Conservation (phyloP, 2,329 filamentous ascomycete genomes). For the Microsporum canis region DNA sequence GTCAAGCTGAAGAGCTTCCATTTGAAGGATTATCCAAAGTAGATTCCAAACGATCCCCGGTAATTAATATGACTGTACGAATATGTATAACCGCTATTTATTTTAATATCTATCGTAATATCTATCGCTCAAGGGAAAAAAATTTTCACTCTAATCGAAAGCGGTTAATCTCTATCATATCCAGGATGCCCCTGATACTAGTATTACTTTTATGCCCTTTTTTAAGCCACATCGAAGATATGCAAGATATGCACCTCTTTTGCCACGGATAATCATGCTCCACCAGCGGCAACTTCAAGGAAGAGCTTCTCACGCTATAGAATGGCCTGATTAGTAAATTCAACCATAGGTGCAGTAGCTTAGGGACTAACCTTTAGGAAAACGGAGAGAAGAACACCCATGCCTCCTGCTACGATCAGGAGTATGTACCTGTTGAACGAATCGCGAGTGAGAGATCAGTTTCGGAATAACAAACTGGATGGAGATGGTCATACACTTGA, state of each 20-base stretch:
- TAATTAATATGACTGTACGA: not conserved
- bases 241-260: not conserved
- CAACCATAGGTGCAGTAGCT: not conserved
- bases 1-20: constrained; percentile 95
- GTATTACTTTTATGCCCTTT: not conserved
- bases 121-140: not conserved
- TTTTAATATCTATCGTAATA: not conserved
- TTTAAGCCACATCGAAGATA: not conserved
- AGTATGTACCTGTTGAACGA: not conserved
- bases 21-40: constrained; percentile 64
- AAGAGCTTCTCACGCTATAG: not conserved
- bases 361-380: not conserved
- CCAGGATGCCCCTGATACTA: not conserved
- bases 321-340: not conserved
- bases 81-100: not conserved
- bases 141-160: not conserved
- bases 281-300: not conserved
- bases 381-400: not conserved
- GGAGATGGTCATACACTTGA: not conserved
- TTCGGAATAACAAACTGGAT: not conserved
- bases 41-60: not conserved
- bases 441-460: not conserved
- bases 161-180: not conserved
- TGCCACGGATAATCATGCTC: not conserved
- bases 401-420: not conserved